A percentile compares a stretch with the other conserved stretches of the same genome.
Evolutionary conservation across 352 stramenopile genomes (phyloP).

Genomic region (Paralagenidium karlingii): DNA sequence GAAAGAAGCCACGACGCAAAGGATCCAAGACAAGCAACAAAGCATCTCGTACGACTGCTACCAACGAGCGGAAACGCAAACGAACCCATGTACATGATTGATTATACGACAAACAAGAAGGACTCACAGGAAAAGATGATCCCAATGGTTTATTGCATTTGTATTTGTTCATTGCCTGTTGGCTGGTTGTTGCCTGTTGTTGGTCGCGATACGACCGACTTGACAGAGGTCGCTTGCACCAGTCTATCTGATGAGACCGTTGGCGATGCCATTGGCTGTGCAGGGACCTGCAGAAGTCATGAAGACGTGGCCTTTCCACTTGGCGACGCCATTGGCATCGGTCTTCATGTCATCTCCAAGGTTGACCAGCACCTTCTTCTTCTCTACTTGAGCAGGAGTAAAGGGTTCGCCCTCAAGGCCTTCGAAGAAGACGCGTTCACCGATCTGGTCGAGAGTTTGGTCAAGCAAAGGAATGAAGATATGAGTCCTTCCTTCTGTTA

Average conservation of each 20-base stretch:
- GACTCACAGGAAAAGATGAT: too few species aligned
- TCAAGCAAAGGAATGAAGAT: background rate
- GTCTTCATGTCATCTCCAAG: constrained; percentile 76
- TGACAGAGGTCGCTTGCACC: too few species aligned
- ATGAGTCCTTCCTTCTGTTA: background rate
- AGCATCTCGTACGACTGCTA: too few species aligned
- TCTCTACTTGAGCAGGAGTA: constrained; percentile 76
- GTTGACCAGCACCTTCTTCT: constrained; percentile 80
- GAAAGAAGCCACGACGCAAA: too few species aligned
- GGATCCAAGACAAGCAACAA: too few species aligned
- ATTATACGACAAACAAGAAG: too few species aligned
- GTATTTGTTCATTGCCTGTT: too few species aligned
- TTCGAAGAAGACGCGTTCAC: constrained; percentile 64
- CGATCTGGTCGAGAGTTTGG: constrained; percentile 11
- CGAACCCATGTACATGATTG: too few species aligned
- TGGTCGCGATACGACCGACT: too few species aligned
- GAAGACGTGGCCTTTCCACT: constrained; percentile 76
- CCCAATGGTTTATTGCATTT: too few species aligned
- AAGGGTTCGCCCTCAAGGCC: constrained; percentile 54
- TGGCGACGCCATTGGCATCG: constrained; percentile 57
- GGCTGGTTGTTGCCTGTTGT: too few species aligned
- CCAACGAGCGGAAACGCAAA: too few species aligned
- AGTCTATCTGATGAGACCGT: constrained; percentile 76
- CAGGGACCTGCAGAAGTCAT: constrained; percentile 58
- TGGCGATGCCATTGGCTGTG: constrained; percentile 40